phyloP scores from a whole-genome alignment of 2,329 filamentous ascomycete genomes.

The Pseudocercospora fijiensis region DNA sequence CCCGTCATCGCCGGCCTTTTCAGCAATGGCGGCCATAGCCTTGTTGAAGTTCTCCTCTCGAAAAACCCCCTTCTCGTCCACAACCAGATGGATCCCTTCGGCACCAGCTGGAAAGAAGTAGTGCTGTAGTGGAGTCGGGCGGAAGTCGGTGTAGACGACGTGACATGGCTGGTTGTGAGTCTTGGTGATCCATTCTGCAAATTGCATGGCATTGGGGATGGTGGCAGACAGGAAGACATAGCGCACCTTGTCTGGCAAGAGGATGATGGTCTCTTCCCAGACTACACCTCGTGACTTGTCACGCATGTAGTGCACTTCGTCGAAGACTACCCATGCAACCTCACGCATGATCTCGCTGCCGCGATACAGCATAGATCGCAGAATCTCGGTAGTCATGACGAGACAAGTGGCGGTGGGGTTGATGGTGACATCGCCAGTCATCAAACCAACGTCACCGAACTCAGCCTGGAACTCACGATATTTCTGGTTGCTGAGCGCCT shows the following conservation, averaged over 20 bases:
- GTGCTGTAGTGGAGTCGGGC: conserved; percentile 92
- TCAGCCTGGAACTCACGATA: conserved; percentile 94
- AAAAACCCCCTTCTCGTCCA: conserved; percentile 95
- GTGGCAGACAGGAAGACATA: conserved; percentile 98
- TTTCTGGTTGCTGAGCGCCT: conserved; percentile 97
- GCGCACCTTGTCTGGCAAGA: conserved; percentile 95
- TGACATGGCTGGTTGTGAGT: conserved; percentile 97
- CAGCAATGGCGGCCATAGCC: conserved; percentile 86
- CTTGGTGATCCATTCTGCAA: conserved; percentile 98
- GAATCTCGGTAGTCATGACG: conserved; percentile 99
- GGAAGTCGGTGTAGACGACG: conserved; percentile 95
- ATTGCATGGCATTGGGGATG: conserved; percentile 98
- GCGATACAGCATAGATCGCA: conserved; percentile 96
- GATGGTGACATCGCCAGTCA: conserved; percentile 99
- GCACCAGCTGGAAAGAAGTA: conserved; percentile 95
- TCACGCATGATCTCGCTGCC: conserved; percentile 99
- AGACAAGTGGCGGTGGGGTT: conserved; percentile 97
- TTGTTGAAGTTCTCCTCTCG: conserved; percentile 96
- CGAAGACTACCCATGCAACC: conserved; percentile 96
- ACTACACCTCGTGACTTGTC: conserved; percentile 92
- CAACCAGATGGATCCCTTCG: conserved; percentile 88
- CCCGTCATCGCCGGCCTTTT: conserved; percentile 81
- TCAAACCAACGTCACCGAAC: conserved; percentile 94
- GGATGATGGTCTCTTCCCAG: conserved; percentile 98
- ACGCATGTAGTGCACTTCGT: conserved; percentile 98